A percentile compares a stretch with the other conserved stretches of the same genome.
Evolutionary conservation across 1,139 yeast genomes (phyloP).

Genomic region (Diutina rugosa): DNA sequence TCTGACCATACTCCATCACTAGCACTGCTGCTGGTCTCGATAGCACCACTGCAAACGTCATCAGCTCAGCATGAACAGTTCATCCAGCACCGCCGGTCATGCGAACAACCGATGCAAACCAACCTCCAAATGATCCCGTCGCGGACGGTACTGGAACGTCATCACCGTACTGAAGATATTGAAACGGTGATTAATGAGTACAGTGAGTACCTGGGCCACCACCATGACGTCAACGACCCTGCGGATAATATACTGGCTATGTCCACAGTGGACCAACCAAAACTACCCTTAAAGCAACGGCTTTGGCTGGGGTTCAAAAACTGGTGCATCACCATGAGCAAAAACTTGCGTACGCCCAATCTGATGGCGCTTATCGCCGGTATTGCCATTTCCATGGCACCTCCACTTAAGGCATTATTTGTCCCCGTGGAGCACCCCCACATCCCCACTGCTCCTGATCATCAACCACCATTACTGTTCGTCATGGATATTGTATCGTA

Average conservation of each 20-base stretch:
- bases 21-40: conserved; percentile 9
- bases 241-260: background rate
- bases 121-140: background rate
- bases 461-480: conserved; percentile 47
- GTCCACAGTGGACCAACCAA: background rate
- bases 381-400: conserved; percentile 63
- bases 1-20: background rate
- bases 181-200: conserved; percentile 49
- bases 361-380: conserved; percentile 53
- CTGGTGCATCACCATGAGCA: background rate
- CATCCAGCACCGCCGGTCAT: background rate
- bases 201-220: conserved; percentile 28
- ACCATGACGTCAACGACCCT: background rate
- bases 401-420: conserved; percentile 75
- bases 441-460: conserved; percentile 11
- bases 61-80: background rate
- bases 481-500: conserved; percentile 69
- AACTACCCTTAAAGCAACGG: background rate
- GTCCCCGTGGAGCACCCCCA: conserved; percentile 17
- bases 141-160: conserved; percentile 24
- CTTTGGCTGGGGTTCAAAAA: background rate
- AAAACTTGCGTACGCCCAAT: conserved; percentile 57
- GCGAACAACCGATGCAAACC: background rate
- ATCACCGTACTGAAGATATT: conserved; percentile 37
- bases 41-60: conserved; percentile 1